A percentile compares a stretch with the other conserved stretches of the same genome.
phyloP scores from a whole-genome alignment of 31 red algal species.

The Porphyra umbilicalis region DNA sequence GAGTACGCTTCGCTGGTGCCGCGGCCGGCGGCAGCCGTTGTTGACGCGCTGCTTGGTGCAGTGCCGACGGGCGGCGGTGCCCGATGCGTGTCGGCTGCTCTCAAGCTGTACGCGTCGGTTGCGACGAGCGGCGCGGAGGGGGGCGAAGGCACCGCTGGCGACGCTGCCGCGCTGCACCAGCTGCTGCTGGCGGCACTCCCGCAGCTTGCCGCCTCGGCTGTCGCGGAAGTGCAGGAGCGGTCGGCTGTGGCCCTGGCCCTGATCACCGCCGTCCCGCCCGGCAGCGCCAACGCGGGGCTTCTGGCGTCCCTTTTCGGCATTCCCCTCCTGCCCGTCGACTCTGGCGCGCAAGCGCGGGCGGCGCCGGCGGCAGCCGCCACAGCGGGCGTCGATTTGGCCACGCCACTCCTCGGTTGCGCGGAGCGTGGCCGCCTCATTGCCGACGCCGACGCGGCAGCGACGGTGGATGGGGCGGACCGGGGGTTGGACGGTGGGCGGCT shows the following conservation, averaged over 20 bases:
- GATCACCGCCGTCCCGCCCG: constrained; percentile 13
- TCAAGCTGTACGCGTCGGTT: constrained; percentile 50
- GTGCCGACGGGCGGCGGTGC: constrained; percentile 22
- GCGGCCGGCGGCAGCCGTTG: constrained; percentile 8
- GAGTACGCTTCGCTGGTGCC: constrained; percentile 56
- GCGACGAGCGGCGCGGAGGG: background rate
- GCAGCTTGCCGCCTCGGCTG: constrained; percentile 36
- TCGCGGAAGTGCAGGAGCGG: constrained; percentile 75
- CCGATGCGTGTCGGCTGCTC: constrained; percentile 1
- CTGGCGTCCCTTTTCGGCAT: constrained; percentile 39
- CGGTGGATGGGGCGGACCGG: background rate
- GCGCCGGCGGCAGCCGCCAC: background rate
- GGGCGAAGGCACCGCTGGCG: background rate
- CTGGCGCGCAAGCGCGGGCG: constrained; percentile 54
- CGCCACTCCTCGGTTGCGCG: background rate
- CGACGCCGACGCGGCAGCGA: background rate
- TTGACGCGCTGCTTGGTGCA: constrained; percentile 12
- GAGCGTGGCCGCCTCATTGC: background rate
- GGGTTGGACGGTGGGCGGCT: background rate
- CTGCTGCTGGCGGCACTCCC: constrained; percentile 21
- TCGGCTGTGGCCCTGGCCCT: constrained; percentile 42
- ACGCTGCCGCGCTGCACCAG: constrained; percentile 14
- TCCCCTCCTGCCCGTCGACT: constrained; percentile 66
- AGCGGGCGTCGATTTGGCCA: background rate
- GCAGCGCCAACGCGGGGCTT: background rate